These are phyloP conservation scores for Aegilops sharonensis DNA, from an alignment of 176 grass and related monocot genomes.

Conservation along the genomic window DNA sequence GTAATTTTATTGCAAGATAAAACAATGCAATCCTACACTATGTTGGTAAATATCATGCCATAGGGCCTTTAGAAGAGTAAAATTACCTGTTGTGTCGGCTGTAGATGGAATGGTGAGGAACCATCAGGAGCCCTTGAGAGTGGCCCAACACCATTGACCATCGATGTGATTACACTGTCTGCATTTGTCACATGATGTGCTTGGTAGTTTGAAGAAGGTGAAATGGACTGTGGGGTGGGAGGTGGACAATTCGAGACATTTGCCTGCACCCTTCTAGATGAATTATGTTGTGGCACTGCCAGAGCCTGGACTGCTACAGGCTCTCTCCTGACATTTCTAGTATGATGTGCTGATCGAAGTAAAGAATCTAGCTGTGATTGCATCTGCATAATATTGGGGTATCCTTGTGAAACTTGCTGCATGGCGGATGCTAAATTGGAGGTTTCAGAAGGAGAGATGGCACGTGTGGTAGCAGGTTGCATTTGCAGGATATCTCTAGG, in stretches of 20 bases:
- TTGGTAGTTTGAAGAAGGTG: constrained; percentile 39
- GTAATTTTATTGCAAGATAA: constrained; percentile 18
- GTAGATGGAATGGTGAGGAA: constrained; percentile 11
- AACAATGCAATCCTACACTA: background rate
- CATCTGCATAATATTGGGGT: constrained; percentile 18
- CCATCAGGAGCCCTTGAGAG: constrained; percentile 42
- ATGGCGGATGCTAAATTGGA: constrained; percentile 25
- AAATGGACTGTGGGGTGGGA: constrained; percentile 16
- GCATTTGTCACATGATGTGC: constrained; percentile 13
- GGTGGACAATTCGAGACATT: constrained; percentile 36
- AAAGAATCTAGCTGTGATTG: constrained; percentile 31
- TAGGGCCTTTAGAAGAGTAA: constrained; percentile 5
- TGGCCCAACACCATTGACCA: constrained; percentile 41
- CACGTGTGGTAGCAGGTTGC: constrained; percentile 45
- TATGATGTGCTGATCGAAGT: constrained; percentile 28
- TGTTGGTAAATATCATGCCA: constrained; percentile 16
- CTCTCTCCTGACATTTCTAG: constrained; percentile 62
- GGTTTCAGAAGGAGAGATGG: constrained; percentile 52
- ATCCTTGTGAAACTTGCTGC: constrained; percentile 35
- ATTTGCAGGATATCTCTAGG: constrained; percentile 51
- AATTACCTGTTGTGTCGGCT: constrained; percentile 46
- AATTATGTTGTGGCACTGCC: constrained; percentile 45
- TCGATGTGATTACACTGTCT: constrained; percentile 29
- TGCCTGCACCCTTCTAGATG: constrained; percentile 54
- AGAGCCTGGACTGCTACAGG: constrained; percentile 60